Evolutionary conservation across 495 filamentous ascomycete genomes (phyloP), one percentile per base, ranked within the genome.

Genomic region (Daldinia vernicosa): DNA sequence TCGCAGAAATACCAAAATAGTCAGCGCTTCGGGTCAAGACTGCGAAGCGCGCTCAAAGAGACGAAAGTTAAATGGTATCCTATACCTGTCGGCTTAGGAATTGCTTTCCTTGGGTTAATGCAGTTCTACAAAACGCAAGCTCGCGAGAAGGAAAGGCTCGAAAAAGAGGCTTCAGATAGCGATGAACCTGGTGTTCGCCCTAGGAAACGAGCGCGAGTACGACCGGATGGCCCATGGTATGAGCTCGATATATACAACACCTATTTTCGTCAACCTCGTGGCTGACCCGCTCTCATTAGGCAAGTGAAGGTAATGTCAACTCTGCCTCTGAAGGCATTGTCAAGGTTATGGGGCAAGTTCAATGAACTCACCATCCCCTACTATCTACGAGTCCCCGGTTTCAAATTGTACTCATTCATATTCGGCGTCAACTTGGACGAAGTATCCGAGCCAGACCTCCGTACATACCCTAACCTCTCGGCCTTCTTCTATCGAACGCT

Each of bases 231-330:
- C 17, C 92, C 95, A 77, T 99, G 95, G 92, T 92, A 85, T 66
- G 82, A 66, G 60, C 12, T 22, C 22, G 11, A 32, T 28, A 56
- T 14, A 43, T n/a, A 40, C 28, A 32, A 24, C 14, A 26, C 52
- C 8, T 32, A 35, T 35, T 32, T 56, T 24, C n/a, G 50, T 64
- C 45, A 70, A 55, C 22, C 45, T 33, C 6, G 39, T 57, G 40
- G 45, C 35, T 72, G 47, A 69, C 65, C 67, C 45, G 62, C 59
- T 52, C 37, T 66, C 40, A 28, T 9, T 66, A 92, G 91, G 94
- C 92, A 96, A 75, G 92, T 99, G 24, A 93, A 97, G 77, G 86
- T 98, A 73, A 97, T 99, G 91, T 96, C 93, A 15, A 98, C 95
- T 0, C 82, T 99, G 54, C 95, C 95, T 24, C 81, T 99, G 64